Evolutionary conservation across 345 rosid genomes (phyloP).

Genomic region (Orychophragmus violaceus): DNA sequence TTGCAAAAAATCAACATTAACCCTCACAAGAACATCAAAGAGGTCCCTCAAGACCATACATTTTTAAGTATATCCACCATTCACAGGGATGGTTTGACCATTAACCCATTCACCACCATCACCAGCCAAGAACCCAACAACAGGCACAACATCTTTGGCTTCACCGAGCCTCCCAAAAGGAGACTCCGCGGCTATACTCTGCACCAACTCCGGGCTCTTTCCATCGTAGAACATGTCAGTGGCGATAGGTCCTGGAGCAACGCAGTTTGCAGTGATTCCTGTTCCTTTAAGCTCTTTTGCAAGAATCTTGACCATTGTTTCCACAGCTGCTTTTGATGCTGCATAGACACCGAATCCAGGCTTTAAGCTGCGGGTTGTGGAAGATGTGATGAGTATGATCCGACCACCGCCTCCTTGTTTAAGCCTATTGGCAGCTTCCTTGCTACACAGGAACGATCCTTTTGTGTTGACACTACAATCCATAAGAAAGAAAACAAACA

Average conservation of each 20-base stretch:
- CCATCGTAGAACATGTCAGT: slow-evolving; percentile 41
- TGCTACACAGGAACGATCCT: slow-evolving; percentile 40
- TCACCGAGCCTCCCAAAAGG: slow-evolving; percentile 36
- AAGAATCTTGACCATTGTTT: slow-evolving; percentile 39
- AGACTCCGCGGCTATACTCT: slow-evolving; percentile 22
- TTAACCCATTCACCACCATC: slow-evolving; percentile 50
- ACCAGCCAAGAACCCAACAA: slow-evolving; percentile 46
- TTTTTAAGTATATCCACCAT: slow-evolving; percentile 32
- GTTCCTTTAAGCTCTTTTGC: slow-evolving; percentile 51
- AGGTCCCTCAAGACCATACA: not conserved
- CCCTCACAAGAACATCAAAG: not conserved
- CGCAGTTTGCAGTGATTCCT: slow-evolving; percentile 44
- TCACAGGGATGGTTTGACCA: slow-evolving; percentile 39
- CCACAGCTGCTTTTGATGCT: slow-evolving; percentile 44
- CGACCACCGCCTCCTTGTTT: slow-evolving; percentile 41
- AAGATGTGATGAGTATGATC: slow-evolving; percentile 36
- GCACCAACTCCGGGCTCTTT: slow-evolving; percentile 31
- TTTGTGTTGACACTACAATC: slow-evolving; percentile 31
- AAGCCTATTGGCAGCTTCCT: slow-evolving; percentile 41
- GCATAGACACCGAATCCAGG: slow-evolving; percentile 26
- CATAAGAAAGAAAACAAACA: not conserved
- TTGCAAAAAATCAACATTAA: not conserved
- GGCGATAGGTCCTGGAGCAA: slow-evolving; percentile 48
- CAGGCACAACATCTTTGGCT: slow-evolving; percentile 37
- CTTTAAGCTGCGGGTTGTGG: slow-evolving; percentile 16